These are phyloP conservation scores for Cetradonia linearis DNA, from an alignment of 495 filamentous ascomycete species.

Conservation along the genomic window DNA sequence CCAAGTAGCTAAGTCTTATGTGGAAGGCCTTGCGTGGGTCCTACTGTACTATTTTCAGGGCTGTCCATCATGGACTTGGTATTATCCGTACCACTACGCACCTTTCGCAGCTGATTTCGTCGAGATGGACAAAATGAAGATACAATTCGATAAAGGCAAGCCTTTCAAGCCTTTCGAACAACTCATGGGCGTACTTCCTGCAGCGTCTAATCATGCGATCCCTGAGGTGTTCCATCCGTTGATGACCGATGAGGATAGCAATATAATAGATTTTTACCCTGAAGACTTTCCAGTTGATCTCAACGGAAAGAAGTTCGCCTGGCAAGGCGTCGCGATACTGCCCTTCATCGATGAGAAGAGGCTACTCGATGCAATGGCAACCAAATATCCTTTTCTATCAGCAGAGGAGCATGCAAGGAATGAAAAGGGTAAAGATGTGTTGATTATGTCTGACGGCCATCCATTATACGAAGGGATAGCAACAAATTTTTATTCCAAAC, in stretches of 20 bases:
- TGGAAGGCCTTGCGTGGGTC: constrained; percentile 98
- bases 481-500: constrained; percentile 81
- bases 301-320: constrained; percentile 97
- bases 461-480: constrained; percentile 73
- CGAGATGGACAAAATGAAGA: constrained; percentile 65
- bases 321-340: constrained; percentile 89
- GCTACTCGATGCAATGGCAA: constrained; percentile 70
- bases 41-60: constrained; percentile 96
- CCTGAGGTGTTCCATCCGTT: constrained; percentile 75
- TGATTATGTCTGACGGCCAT: constrained; percentile 75
- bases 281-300: constrained; percentile 86
- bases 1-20: constrained; percentile 85
- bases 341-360: constrained; percentile 94
- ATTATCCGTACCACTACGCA: constrained; percentile 96
- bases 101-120: constrained; percentile 95
- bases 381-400: constrained; percentile 68
- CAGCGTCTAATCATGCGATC: constrained; percentile 83
- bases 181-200: constrained; percentile 94
- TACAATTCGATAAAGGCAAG: constrained; percentile 75
- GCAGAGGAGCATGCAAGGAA: constrained; percentile 74
- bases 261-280: constrained; percentile 96
- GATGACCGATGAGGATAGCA: constrained; percentile 77
- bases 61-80: constrained; percentile 97
- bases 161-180: constrained; percentile 93
- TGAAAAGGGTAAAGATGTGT: constrained; percentile 63